A percentile compares a stretch with the other conserved stretches of the same genome.
These are phyloP conservation scores for Globisporangium parvum DNA, from an alignment of 352 stramenopile species.

Conservation along the genomic window DNA sequence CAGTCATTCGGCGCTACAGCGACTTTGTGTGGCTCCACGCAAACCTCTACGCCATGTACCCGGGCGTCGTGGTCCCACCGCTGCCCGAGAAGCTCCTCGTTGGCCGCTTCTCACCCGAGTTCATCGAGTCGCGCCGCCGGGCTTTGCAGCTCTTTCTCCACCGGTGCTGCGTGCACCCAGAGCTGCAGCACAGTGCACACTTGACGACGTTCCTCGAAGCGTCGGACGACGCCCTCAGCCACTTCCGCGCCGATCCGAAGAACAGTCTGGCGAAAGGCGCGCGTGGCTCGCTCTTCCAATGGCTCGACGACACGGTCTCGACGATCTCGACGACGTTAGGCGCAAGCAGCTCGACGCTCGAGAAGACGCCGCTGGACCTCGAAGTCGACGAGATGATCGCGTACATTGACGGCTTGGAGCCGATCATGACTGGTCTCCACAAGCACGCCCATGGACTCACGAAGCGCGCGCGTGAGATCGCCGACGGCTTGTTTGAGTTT, in stretches of 20 bases:
- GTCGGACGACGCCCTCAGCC: conserved; percentile 56
- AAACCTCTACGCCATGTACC: conserved; percentile 81
- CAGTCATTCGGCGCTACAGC: conserved; percentile 90
- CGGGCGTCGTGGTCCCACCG: conserved; percentile 90
- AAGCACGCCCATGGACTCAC: conserved; percentile 93
- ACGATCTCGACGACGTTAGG: conserved; percentile 79
- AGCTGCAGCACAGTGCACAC: conserved; percentile 81
- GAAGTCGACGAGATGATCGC: conserved; percentile 95
- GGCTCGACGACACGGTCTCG: conserved; percentile 81
- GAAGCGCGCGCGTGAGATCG: conserved; percentile 92
- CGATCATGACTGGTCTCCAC: conserved; percentile 93
- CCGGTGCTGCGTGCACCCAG: conserved; percentile 71
- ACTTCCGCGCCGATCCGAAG: conserved; percentile 63
- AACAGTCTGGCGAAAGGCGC: conserved; percentile 40
- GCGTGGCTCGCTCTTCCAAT: conserved; percentile 76
- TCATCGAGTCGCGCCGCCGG: conserved; percentile 81
- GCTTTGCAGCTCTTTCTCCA: conserved; percentile 79
- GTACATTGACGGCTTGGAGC: conserved; percentile 94
- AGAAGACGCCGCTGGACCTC: conserved; percentile 89
- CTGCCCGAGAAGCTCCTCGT: conserved; percentile 96
- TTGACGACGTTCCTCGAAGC: conserved; percentile 82
- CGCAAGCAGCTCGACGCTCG: conserved; percentile 37
- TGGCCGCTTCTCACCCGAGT: conserved; percentile 90
- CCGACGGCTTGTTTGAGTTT: conserved; percentile 96
- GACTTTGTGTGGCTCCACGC: conserved; percentile 97